Base-by-base conservation (phyloP, 2,329 filamentous ascomycete species). In the Dichotomopilus funicola region DNA sequence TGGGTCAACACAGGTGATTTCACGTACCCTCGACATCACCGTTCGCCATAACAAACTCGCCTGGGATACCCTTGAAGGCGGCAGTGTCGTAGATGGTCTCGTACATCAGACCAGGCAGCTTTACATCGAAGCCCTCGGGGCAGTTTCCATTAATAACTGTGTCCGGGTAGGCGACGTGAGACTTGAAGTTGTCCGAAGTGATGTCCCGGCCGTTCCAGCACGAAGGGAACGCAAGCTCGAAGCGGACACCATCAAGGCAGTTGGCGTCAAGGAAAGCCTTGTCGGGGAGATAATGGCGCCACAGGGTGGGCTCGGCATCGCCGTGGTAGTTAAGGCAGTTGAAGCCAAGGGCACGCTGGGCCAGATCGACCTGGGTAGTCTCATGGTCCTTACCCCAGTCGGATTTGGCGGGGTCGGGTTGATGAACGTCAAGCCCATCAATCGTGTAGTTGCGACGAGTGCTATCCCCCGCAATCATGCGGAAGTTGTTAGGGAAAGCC, bases 281-380 rank as follows among this genome's bases (percentile, higher is more conserved):
- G 64, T 86, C 80, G 0, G 92, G 91, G 63, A 96, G 66, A 68
- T 82, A 85, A 71, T 96, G 91, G 62, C 91, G 89, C 70, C 83
- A 87, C 38, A 95, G 79, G 11, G 91, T 87, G 1, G 80, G 78
- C 70, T 96, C 91, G 2, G 87, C 75, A 0, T 71, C 64, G 31
- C 71, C 75, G 36, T 64, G 65, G 68, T 96, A 96, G 80, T 97
- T 86, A 58, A 99, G 74, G 72, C 94, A 97, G 78, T 97, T 97
- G 81, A 96, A 96, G 3, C 94, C 92, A 34, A 96, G 65, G 8
- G 91, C 89, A 59, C 91, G 90, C 75, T 95, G 87, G 50, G 74
- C 75, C 40, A 96, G 80, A 51, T 85, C 81, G 12, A 72, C 70
- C 74, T 95, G 91, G 47, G 67, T 71, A 9, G 85, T 87, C 65